Conservation (phyloP, 1,139 yeast genomes). For the Kluyveromyces marxianus region DNA sequence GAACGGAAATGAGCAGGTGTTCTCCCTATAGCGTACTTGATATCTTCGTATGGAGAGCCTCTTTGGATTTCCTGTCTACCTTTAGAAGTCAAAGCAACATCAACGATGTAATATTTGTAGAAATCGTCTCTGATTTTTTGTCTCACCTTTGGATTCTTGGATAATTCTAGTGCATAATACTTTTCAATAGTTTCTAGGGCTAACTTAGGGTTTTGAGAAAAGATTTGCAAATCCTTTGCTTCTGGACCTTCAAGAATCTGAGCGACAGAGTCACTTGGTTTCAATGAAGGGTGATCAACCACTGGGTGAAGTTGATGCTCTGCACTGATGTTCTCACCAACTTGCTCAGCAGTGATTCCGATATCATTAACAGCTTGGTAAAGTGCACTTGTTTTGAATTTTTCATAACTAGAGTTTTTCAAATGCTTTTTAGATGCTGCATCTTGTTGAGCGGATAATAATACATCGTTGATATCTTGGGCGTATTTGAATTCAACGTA, state of each 20-base stretch:
- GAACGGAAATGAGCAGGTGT: conserved; percentile 64
- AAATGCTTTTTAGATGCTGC: conserved; percentile 49
- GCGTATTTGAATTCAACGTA: conserved; percentile 78
- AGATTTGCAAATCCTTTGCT: conserved; percentile 32
- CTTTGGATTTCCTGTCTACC: conserved; percentile 78
- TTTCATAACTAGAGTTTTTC: conserved; percentile 66
- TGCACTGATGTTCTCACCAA: conserved; percentile 77
- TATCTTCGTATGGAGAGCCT: conserved; percentile 76
- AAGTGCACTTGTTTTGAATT: conserved; percentile 60
- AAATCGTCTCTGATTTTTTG: conserved; percentile 65
- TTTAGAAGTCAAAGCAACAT: conserved; percentile 76
- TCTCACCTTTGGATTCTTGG: conserved; percentile 75
- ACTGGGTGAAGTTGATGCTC: conserved; percentile 67
- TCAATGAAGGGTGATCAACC: conserved; percentile 55
- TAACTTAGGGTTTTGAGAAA: conserved; percentile 51
- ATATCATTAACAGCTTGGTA: conserved; percentile 63
- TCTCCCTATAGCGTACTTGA: conserved; percentile 83
- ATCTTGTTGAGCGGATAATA: conserved; percentile 25
- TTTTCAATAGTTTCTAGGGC: conserved; percentile 71
- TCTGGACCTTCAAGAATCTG: conserved; percentile 45
- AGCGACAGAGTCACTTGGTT: conserved; percentile 60
- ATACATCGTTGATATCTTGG: conserved; percentile 51
- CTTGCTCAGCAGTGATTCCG: conserved; percentile 71
- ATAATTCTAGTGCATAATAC: conserved; percentile 71
- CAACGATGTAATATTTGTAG: conserved; percentile 59